Base-by-base conservation (phyloP, 768 basidiomycete species). In the Podaxis sp. region DNA sequence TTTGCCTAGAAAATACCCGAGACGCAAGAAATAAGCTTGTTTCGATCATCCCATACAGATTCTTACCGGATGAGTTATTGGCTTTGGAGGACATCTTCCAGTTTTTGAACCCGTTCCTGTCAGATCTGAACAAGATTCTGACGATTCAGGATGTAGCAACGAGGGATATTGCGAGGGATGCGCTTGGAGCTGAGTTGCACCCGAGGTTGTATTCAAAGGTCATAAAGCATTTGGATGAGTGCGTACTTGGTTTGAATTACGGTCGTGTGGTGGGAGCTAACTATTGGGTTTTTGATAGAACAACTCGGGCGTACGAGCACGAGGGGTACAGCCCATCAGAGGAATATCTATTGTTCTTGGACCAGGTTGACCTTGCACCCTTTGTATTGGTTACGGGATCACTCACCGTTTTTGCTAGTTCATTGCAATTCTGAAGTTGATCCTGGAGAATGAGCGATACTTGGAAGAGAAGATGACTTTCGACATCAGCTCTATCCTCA, bases 81-180 rank as follows among this genome's bases (percentile, higher is more conserved):
- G 82, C 83, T 42, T 72, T 88, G 40, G 78, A 82, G 54, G 83
- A 87, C 65, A 86, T 88, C 2, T 73, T 74, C 15, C 80, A 82
- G 9, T 76, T 90, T 12, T 81, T 92, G 26, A 80, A 80, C n/a
- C 77, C 75, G 49, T 94, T 93, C 72, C 79, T 94, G 24, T 79
- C 77, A 3, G 84, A 86, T 57, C 78, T 92, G 33, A 88, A 92
- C n/a, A 84, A 84, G 40, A 76, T 90, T 46, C 76, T 96, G 51
- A 77, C 90, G 17, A 76, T 80, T n/a, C 83, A 87, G 12, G 82
- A 84, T 56, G 78, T 86, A 5, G 80, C 84, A 49, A 83, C 90
- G 39, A 85, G 93, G n/a, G 91, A 96, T 68, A 80, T 86, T 11
- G 90, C 90, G 2, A 83, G 86, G 66, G 93, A 94, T 59, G 92